phyloP scores from a whole-genome alignment of 2,329 filamentous ascomycete genomes.

The Ceratocystis cubensis region DNA sequence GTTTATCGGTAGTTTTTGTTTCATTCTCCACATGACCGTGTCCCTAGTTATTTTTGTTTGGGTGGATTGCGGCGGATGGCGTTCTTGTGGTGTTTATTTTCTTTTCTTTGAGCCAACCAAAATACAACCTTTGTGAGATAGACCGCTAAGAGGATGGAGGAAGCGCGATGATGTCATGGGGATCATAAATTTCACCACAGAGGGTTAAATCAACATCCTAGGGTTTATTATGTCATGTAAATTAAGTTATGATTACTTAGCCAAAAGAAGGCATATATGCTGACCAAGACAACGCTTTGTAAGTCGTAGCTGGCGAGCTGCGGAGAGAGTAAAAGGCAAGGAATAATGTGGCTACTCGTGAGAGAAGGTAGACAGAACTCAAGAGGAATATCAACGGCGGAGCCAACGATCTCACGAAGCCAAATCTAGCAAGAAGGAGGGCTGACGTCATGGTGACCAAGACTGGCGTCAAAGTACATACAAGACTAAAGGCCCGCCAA shows the following conservation, averaged over 20 bases:
- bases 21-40: neutral
- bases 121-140: neutral
- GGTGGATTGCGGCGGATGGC: constrained; percentile 13
- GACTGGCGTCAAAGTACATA: neutral
- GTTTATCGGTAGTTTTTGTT: neutral
- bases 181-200: neutral
- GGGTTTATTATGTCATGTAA: neutral
- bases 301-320: neutral
- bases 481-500: neutral
- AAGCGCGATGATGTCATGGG: constrained; percentile 10
- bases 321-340: constrained; percentile 8
- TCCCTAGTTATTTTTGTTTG: constrained; percentile 1
- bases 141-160: neutral
- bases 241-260: neutral
- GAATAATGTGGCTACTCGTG: neutral
- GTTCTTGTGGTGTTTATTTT: neutral
- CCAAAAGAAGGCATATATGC: constrained; percentile 5
- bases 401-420: neutral
- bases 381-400: neutral
- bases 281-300: constrained; percentile 5
- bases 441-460: neutral
- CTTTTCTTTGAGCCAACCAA: neutral
- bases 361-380: neutral
- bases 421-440: neutral
- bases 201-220: neutral